These are phyloP conservation scores for Cercospora sesami DNA, from an alignment of 2,329 filamentous ascomycete genomes.

Conservation along the genomic window DNA sequence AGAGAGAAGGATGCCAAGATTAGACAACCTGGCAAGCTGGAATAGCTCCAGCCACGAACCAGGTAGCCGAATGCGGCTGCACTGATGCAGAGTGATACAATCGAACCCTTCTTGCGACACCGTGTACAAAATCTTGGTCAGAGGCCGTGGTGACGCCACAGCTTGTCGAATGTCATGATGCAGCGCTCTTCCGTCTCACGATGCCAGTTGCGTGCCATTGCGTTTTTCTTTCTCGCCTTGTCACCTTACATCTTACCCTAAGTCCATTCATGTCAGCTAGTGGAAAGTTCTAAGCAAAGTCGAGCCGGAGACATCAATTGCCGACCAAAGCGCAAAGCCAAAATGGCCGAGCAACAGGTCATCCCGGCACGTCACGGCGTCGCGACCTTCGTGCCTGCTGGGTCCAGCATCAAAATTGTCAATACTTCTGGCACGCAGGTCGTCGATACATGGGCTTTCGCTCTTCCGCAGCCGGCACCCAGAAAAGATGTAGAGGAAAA, in stretches of 20 bases:
- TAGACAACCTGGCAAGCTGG: conserved; percentile 4
- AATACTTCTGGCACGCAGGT: conserved; percentile 54
- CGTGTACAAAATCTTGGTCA: conserved; percentile 18
- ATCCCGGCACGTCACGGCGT: conserved; percentile 53
- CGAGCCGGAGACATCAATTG: not conserved
- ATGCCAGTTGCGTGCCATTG: not conserved
- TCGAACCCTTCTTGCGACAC: conserved; percentile 20
- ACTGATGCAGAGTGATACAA: conserved; percentile 25
- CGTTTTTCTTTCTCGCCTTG: too few relatives aligned
- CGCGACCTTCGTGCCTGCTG: conserved; percentile 53
- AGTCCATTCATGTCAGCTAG: not conserved
- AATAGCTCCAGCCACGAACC: conserved; percentile 21
- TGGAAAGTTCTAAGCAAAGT: not conserved
- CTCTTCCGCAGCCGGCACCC: conserved; percentile 46
- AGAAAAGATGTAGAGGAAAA: conserved; percentile 28
- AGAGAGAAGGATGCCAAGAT: conserved; percentile 17
- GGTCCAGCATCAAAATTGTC: conserved; percentile 52
- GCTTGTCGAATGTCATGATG: not conserved
- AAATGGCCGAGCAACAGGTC: conserved; percentile 40
- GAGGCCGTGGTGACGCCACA: conserved; percentile 23
- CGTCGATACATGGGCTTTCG: conserved; percentile 53
- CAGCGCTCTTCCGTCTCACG: not conserved
- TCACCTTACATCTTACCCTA: not conserved
- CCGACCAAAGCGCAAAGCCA: not conserved
- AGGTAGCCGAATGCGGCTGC: conserved; percentile 17